Percentiles rank a stretch among this genome's conserved stretches.
phyloP scores from a whole-genome alignment of 192 early-diverging fungal genomes.

The Helicostylum pulchrum region DNA sequence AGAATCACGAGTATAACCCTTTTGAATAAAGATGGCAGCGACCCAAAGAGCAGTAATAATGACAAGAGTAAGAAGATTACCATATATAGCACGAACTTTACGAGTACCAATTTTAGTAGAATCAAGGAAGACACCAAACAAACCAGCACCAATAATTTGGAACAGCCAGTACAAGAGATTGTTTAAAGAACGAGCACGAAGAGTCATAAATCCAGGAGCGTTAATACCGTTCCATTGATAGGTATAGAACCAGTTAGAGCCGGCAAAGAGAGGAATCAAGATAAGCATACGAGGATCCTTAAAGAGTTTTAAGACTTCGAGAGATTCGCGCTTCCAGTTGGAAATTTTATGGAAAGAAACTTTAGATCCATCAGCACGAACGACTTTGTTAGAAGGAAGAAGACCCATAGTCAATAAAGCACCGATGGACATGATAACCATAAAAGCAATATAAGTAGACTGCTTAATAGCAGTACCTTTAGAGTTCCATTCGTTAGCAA shows the following conservation, averaged over 20 bases:
- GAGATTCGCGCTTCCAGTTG: slow-evolving; percentile 53
- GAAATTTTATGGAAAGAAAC: slow-evolving; percentile 70
- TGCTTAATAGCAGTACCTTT: slow-evolving; percentile 50
- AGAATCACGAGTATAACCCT: slow-evolving; percentile 40
- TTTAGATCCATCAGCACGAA: slow-evolving; percentile 64
- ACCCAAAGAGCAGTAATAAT: slow-evolving; percentile 60
- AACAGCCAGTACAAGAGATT: slow-evolving; percentile 73
- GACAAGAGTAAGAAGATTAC: slow-evolving; percentile 44
- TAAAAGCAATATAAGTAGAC: slow-evolving; percentile 74
- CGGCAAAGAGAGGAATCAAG: slow-evolving; percentile 65
- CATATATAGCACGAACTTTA: slow-evolving; percentile 60
- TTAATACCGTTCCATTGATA: slow-evolving; percentile 70
- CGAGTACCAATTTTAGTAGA: slow-evolving; percentile 47
- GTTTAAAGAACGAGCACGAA: slow-evolving; percentile 71
- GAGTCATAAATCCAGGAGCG: slow-evolving; percentile 57
- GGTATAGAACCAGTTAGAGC: slow-evolving; percentile 82
- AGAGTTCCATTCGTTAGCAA: slow-evolving; percentile 66
- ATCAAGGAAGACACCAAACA: slow-evolving; percentile 70
- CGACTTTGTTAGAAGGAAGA: slow-evolving; percentile 54
- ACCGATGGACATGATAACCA: slow-evolving; percentile 64
- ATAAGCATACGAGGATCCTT: slow-evolving; percentile 61
- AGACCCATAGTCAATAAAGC: slow-evolving; percentile 56
- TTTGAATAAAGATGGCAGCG: slow-evolving; percentile 58
- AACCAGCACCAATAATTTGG: slow-evolving; percentile 67
- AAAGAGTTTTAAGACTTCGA: slow-evolving; percentile 57